phyloP scores from a whole-genome alignment of 2,329 filamentous ascomycete genomes.

The Raffaelea ambrosiae region DNA sequence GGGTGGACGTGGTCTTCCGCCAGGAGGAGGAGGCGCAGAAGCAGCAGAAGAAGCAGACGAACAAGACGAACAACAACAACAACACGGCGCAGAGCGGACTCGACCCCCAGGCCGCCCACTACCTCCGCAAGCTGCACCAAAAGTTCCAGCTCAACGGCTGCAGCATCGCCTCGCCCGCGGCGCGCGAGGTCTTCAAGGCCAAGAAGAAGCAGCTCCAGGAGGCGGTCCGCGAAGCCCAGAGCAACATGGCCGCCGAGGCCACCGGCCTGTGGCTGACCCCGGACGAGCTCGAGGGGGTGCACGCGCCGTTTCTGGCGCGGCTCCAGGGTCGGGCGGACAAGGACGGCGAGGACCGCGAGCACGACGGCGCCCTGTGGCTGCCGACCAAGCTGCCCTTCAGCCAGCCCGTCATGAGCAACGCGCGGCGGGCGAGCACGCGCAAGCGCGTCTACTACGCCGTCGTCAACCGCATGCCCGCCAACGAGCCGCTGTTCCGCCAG shows the following conservation, averaged over 20 bases:
- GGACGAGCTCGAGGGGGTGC: neutral
- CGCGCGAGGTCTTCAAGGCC: neutral
- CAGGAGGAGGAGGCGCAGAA: no score
- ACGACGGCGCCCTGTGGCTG: neutral
- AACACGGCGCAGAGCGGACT: neutral
- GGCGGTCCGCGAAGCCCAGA: neutral
- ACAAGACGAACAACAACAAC: neutral
- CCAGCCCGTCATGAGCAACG: neutral
- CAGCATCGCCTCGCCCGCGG: neutral
- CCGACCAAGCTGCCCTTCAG: neutral
- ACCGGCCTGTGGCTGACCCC: neutral
- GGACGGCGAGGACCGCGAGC: neutral
- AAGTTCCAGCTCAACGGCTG: neutral
- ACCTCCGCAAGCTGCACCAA: neutral
- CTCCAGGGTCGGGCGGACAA: neutral
- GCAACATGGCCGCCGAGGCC: neutral
- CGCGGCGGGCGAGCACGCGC: neutral
- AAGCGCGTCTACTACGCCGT: neutral
- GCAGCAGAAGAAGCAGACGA: neutral
- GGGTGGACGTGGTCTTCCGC: neutral
- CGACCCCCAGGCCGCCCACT: neutral
- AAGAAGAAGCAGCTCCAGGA: neutral
- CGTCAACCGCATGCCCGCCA: neutral
- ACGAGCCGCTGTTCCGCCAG: neutral
- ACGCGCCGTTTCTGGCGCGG: neutral